A percentile compares a stretch with the other conserved stretches of the same genome.
phyloP scores from a whole-genome alignment of 208 protist species.

The Trypanosomatidae sp. region DNA sequence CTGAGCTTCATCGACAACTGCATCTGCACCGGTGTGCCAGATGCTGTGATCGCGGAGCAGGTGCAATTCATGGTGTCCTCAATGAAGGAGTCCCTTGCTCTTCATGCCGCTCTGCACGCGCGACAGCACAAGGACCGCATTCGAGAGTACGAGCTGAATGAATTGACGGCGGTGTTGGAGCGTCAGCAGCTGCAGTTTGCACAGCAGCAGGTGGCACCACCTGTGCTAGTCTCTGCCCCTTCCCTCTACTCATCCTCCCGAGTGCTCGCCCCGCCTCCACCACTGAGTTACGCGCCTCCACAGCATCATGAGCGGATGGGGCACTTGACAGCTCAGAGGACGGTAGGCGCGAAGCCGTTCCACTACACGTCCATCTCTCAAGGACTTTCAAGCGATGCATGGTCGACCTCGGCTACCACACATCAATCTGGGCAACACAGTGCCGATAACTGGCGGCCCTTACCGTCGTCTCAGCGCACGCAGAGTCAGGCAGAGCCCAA shows the following conservation, averaged over 20 bases:
- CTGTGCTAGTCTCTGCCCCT: neutral
- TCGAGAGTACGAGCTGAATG: conserved; percentile 52
- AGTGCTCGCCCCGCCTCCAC: neutral
- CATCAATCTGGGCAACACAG: neutral
- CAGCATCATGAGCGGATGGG: neutral
- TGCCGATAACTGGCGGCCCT: neutral
- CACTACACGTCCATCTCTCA: conserved; percentile 9
- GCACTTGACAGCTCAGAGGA: neutral
- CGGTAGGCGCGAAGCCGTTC: neutral
- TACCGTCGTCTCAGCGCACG: neutral
- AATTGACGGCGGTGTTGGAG: conserved; percentile 53
- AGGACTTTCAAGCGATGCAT: neutral
- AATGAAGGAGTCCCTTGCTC: conserved; percentile 64
- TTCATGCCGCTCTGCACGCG: conserved; percentile 61
- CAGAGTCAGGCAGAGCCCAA: neutral
- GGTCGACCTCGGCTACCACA: neutral
- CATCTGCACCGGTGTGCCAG: conserved; percentile 49
- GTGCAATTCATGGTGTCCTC: conserved; percentile 77
- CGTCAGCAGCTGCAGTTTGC: conserved; percentile 39
- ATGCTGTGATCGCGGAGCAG: conserved; percentile 68
- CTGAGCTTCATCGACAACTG: conserved; percentile 80
- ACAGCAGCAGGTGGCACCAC: neutral
- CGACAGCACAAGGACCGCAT: conserved; percentile 57
- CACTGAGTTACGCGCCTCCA: neutral
- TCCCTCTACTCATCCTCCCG: neutral